These are phyloP conservation scores for Poteriospumella lacustris DNA, from an alignment of 108 stramenopile species.

Conservation along the genomic window DNA sequence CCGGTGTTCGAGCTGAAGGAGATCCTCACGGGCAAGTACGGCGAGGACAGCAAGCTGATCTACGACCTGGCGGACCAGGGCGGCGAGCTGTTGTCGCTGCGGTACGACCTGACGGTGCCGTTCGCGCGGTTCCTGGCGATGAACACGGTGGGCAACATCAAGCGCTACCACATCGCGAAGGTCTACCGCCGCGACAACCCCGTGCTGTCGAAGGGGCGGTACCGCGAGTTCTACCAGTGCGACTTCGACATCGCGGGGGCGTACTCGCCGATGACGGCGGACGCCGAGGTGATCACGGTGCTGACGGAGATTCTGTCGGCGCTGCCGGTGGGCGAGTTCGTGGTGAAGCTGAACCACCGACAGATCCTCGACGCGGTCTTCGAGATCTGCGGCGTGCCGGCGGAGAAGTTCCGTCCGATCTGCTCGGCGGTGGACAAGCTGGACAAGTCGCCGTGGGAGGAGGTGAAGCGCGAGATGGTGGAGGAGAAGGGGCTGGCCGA, in stretches of 20 bases:
- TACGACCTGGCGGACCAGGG: constrained; percentile 86
- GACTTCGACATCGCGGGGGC: constrained; percentile 78
- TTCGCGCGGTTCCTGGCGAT: constrained; percentile 80
- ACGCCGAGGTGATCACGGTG: constrained; percentile 73
- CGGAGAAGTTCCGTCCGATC: constrained; percentile 77
- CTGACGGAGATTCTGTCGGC: constrained; percentile 72
- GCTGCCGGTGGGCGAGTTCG: constrained; percentile 78
- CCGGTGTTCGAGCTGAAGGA: constrained; percentile 80
- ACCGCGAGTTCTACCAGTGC: constrained; percentile 88
- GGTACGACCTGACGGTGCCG: constrained; percentile 83
- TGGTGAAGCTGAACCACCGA: constrained; percentile 81
- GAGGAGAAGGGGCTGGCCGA: constrained; percentile 74
- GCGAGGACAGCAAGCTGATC: constrained; percentile 80
- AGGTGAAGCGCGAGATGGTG: constrained; percentile 68
- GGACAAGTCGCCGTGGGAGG: constrained; percentile 78
- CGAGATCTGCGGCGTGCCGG: constrained; percentile 75
- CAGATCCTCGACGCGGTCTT: constrained; percentile 75
- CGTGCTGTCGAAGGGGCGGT: constrained; percentile 62
- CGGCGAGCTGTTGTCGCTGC: constrained; percentile 65
- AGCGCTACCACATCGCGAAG: constrained; percentile 77
- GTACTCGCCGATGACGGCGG: constrained; percentile 71
- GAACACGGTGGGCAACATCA: constrained; percentile 75
- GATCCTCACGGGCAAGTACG: constrained; percentile 83
- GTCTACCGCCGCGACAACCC: constrained; percentile 84
- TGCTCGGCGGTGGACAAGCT: constrained; percentile 87